A percentile compares a stretch with the other conserved stretches of the same genome.
phyloP scores from a whole-genome alignment of 352 stramenopile genomes.

The Globisporangium iwayamae region DNA sequence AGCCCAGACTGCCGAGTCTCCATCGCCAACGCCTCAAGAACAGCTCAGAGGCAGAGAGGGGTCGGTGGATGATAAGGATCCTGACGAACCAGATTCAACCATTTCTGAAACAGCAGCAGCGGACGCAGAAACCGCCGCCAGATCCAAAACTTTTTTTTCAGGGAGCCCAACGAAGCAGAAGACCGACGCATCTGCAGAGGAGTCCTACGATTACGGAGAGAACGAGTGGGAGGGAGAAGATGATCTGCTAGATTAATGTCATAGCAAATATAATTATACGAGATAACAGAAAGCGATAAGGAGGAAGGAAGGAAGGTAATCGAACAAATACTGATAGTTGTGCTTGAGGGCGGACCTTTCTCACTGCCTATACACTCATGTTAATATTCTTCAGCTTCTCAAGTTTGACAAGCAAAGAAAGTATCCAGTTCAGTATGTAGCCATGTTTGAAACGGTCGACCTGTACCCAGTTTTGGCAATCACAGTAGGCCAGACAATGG shows the following conservation, averaged over 20 bases:
- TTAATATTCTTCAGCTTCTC: not conserved
- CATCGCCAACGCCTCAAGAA: not conserved
- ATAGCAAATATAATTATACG: not conserved
- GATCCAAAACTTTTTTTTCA: conserved; percentile 6
- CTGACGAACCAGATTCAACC: not conserved
- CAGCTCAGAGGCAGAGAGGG: not conserved
- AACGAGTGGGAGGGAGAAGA: conserved; percentile 70
- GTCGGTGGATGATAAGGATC: not conserved
- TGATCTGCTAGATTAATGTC: conserved; percentile 24
- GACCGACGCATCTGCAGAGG: conserved; percentile 20
- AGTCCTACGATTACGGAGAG: conserved; percentile 40
- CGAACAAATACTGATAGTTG: too few relatives aligned
- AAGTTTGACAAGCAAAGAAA: not conserved
- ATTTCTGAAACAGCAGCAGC: not conserved
- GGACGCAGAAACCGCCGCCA: not conserved
- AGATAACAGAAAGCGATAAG: not conserved
- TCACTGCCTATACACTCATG: not conserved
- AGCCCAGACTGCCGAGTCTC: not conserved
- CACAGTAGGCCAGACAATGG: not conserved
- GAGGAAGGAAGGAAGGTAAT: too few relatives aligned
- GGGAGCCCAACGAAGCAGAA: conserved; percentile 10
- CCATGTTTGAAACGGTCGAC: not conserved
- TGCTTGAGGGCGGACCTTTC: not conserved
- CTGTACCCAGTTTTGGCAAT: not conserved
- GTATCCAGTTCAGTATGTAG: not conserved